Evolutionary conservation across 2,329 filamentous ascomycete genomes (phyloP), one percentile per base, ranked within the genome.

Genomic region (Neocatenulostroma microsporum): DNA sequence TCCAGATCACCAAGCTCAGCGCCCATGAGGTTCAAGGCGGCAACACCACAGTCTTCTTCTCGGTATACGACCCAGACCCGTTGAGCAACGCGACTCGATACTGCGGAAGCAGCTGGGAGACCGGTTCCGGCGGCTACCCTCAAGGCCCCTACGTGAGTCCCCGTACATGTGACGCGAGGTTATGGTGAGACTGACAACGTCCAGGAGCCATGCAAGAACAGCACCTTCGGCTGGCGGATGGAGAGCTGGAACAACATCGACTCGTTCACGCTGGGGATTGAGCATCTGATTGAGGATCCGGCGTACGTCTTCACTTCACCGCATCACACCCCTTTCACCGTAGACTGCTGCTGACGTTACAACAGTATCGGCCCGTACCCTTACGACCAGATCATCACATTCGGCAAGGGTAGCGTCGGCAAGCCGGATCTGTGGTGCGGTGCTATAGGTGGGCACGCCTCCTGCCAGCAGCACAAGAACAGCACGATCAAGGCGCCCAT

Each of bases 291-390:
- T 34, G 37, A 39, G 10, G 55, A 58, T 40, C 46, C 50, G 14
- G 29, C 40, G 53, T 57, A 35, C 41, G 52, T 54, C 11, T 13
- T 8, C 23, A 15, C 5, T 37, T 19, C n/a, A 24, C 23, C 8
- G 8, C 23, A 24, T 24, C 8, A 24, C n/a, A n/a, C 5, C 14
- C 12, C 19, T 34, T 24, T 37, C 28, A 20, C 10, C 28, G 17
- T 10, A 5, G 6, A 24, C 8, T 33, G 9, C 11, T 21, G 25
- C 40, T 48, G 18, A 46, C 25, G 21, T 15, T 13, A 23, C 25
- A 7, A 27, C 33, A 57, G 55, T 11, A 39, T 57, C 27, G 55
- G 55, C 28, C n/a, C 43, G 3, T 45, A 49, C n/a, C 53, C 53
- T 8, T 52, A 53, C 31, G 48, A 58, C 34, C 34, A 42, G 4